phyloP scores from a whole-genome alignment of 2,329 filamentous ascomycete species.

The Phialemoniopsis sp. region DNA sequence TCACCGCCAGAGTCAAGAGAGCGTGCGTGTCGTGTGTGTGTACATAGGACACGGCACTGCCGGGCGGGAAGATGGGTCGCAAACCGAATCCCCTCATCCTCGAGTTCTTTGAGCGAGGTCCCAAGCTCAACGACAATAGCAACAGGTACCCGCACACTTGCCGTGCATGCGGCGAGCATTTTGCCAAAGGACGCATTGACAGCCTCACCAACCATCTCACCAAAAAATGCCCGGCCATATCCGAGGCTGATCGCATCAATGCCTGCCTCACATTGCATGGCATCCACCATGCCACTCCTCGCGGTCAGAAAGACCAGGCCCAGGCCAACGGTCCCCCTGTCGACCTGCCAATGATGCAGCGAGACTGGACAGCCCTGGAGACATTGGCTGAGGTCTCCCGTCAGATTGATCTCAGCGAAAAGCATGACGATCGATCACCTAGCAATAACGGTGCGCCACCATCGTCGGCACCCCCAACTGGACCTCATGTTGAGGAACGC shows the following conservation, averaged over 20 bases:
- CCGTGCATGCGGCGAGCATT: conserved; percentile 82
- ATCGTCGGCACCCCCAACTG: conserved; percentile 10
- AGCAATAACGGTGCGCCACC: conserved; percentile 35
- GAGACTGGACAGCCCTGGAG: conserved; percentile 75
- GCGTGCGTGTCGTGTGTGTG: too few relatives aligned
- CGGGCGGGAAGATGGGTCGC: conserved; percentile 61
- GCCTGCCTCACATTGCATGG: conserved; percentile 71
- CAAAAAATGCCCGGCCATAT: conserved; percentile 80
- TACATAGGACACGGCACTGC: too few relatives aligned
- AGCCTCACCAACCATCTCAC: conserved; percentile 76
- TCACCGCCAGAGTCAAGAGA: too few relatives aligned
- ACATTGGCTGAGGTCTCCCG: conserved; percentile 85
- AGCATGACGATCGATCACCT: conserved; percentile 48
- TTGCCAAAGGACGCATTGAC: conserved; percentile 85
- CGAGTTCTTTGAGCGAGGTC: conserved; percentile 83
- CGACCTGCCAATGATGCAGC: conserved; percentile 33
- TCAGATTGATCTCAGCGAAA: conserved; percentile 66
- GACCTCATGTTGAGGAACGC: conserved; percentile 23
- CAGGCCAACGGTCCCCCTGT: conserved; percentile 17
- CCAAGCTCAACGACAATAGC: conserved; percentile 82
- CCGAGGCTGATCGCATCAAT: conserved; percentile 69
- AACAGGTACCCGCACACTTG: conserved; percentile 91
- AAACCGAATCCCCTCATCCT: conserved; percentile 81
- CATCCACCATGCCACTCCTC: conserved; percentile 46
- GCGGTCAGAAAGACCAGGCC: conserved; percentile 16